phyloP scores from a whole-genome alignment of 257 asterid genomes.

The Scutellaria galericulata region DNA sequence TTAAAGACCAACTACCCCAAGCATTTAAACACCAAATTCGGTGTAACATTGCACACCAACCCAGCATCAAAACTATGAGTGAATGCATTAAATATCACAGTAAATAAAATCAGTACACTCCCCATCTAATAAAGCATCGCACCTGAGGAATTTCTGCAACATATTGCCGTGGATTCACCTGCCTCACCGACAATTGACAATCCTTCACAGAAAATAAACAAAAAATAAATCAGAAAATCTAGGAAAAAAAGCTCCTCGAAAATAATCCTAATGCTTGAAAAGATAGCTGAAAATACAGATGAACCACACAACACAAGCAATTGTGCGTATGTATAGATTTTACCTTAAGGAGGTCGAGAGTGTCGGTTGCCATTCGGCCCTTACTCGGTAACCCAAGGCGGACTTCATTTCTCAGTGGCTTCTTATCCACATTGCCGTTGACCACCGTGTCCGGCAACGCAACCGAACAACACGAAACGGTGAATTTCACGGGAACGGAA shows the following conservation, averaged over 20 bases:
- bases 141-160: slow-evolving; percentile 98
- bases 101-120: slow-evolving; percentile 12
- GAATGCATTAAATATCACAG: not conserved
- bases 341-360: slow-evolving; percentile 93
- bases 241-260: not conserved
- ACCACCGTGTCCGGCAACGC: slow-evolving; percentile 55
- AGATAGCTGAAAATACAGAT: not conserved
- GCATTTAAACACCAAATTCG: slow-evolving; percentile 2
- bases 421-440: slow-evolving; percentile 59
- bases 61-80: not conserved
- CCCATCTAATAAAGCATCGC: slow-evolving; percentile 3
- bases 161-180: slow-evolving; percentile 95
- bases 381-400: slow-evolving; percentile 99
- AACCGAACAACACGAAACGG: slow-evolving; percentile 59
- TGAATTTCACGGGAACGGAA: slow-evolving; percentile 46
- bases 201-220: slow-evolving; percentile 51
- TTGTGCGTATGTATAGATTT: not conserved
- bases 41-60: slow-evolving; percentile 2
- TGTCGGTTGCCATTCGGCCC: slow-evolving; percentile 95
- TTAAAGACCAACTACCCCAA: not conserved
- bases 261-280: not conserved
- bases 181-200: slow-evolving; percentile 96
- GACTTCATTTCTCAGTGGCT: slow-evolving; percentile 57
- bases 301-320: not conserved
- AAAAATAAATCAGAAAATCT: slow-evolving; percentile 15